Evolutionary conservation across 2,329 filamentous ascomycete genomes (phyloP), one percentile per base, ranked within the genome.

Genomic region (Pseudopyricularia javanii): DNA sequence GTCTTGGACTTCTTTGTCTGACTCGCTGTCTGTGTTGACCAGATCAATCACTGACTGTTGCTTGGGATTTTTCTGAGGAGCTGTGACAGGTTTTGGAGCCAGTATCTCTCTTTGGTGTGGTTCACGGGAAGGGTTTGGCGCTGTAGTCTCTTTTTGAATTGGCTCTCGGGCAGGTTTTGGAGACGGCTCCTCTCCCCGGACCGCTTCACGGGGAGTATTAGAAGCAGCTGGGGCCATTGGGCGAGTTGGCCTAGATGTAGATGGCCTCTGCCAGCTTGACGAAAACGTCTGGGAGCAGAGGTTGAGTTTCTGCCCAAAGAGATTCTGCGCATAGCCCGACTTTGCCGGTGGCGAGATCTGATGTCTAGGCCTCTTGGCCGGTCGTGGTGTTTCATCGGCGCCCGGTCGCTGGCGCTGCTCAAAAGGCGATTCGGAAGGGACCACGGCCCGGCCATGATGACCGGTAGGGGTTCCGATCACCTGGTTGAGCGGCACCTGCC

Each of bases 401-500:
- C 22, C 22, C 40, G 37, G 35, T 63, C 54, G 71, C 61, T 74
- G 71, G 35, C 75, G 69, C 53, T 79, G 69, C 57, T 89, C 85
- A 56, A 80, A 88, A 0, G 86, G 85, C 1, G 85, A 87, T 51
- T 75, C 74, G 7, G 62, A 66, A 0, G 80, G 75, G 3, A 83
- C 61, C 3, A 72, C 58, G 3, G 83, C 76, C 60, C 83, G 82
- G 0, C 82, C 82, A 59, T 82, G 74, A 8, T 80, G 76, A 0
- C 82, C 79, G 53, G 76, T 82, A 11, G 80, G 80, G 1, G 79
- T 81, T 1, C 83, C 83, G 28, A 90, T 73, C 14, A 89, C 60
- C 50, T 82, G 74, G 58, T 81, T 74, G n/a, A 75, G 62, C 24
- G 71, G 68, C 22, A 70, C 66, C 47, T 75, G 71, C 15, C 64